These are phyloP conservation scores for Trametes meyenii DNA, from an alignment of 768 basidiomycete genomes.

Conservation along the genomic window DNA sequence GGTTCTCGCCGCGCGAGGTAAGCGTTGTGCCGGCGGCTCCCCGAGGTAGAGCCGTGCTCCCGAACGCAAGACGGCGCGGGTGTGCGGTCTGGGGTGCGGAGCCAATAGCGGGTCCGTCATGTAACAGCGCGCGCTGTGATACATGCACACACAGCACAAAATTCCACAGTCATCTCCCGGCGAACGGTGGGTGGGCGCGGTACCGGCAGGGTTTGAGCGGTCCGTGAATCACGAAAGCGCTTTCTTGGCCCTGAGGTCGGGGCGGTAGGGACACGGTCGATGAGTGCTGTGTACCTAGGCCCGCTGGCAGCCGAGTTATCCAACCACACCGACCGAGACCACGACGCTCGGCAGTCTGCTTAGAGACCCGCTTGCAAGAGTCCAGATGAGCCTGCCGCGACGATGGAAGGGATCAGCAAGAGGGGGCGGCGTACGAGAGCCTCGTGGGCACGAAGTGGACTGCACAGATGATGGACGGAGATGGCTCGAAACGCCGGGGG, in stretches of 20 bases:
- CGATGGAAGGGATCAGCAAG: conserved; percentile 13
- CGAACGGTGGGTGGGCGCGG: neutral
- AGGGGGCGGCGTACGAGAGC: conserved; percentile 17
- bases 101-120: neutral
- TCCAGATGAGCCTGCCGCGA: conserved; percentile 13
- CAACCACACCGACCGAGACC: too few relatives aligned
- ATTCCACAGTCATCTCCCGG: neutral
- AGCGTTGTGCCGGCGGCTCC: too few relatives aligned
- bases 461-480: conserved; percentile 14
- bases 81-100: neutral
- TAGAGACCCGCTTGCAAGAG: neutral
- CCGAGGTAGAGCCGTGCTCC: too few relatives aligned
- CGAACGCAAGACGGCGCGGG: too few relatives aligned
- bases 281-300: too few relatives aligned
- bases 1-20: too few relatives aligned
- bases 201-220: conserved; percentile 1
- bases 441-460: conserved; percentile 13
- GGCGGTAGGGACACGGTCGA: too few relatives aligned
- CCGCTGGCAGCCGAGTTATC: too few relatives aligned
- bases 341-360: neutral
- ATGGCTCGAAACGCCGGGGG: neutral
- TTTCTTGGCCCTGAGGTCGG: neutral
- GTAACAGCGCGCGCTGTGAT: conserved; percentile 9
- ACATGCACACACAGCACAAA: neutral
- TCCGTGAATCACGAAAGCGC: neutral